Conservation (phyloP, 176 grass and related monocot genomes). For the Oryza longistaminata region DNA sequence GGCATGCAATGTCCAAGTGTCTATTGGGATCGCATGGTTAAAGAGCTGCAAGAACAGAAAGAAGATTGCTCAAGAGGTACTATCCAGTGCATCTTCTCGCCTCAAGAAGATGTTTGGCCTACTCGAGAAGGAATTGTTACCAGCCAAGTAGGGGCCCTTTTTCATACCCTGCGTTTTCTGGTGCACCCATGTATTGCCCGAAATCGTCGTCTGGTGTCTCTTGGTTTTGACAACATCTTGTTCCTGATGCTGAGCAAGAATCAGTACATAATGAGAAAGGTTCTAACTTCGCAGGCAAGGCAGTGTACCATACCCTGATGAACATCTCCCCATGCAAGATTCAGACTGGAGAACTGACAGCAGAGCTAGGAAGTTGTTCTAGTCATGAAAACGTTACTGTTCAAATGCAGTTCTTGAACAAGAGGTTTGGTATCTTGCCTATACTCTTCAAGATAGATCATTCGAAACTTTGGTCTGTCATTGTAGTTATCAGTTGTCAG, state of each 20-base stretch:
- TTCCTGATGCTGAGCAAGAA: constrained; percentile 6
- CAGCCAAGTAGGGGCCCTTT: constrained; percentile 41
- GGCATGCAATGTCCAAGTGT: constrained; percentile 60
- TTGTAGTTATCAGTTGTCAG: background rate
- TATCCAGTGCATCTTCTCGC: constrained; percentile 53
- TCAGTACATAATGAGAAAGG: constrained; percentile 15
- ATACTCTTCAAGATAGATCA: constrained; percentile 12
- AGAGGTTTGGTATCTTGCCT: background rate
- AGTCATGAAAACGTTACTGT: too few relatives aligned
- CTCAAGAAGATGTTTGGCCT: constrained; percentile 74
- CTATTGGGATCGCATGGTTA: constrained; percentile 70
- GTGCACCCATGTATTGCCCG: constrained; percentile 21
- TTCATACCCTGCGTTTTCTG: constrained; percentile 25
- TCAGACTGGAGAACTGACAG: constrained; percentile 10
- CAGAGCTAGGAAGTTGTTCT: background rate
- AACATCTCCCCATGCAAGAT: background rate
- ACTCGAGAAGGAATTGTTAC: constrained; percentile 59
- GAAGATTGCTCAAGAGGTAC: constrained; percentile 67
- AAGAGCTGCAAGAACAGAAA: constrained; percentile 78
- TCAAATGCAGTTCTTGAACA: background rate
- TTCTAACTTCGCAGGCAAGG: background rate
- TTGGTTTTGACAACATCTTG: background rate
- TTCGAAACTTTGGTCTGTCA: background rate
- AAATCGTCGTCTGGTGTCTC: constrained; percentile 16
- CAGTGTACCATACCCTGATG: background rate